Percentiles rank a stretch among this genome's conserved stretches.
Evolutionary conservation across 2,329 filamentous ascomycete species (phyloP).

Genomic region (Trichophaea hybrida): DNA sequence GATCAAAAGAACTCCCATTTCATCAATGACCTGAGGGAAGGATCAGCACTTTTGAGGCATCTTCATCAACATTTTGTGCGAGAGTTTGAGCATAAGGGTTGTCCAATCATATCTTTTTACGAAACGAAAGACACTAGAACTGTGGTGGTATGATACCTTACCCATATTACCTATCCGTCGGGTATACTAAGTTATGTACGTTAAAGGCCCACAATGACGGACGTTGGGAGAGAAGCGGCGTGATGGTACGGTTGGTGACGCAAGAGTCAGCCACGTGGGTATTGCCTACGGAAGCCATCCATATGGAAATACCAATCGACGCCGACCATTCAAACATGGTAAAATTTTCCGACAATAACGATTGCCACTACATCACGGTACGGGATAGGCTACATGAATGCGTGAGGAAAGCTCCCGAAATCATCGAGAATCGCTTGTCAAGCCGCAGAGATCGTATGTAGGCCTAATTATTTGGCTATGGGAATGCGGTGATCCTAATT

Average conservation of each 20-base stretch:
- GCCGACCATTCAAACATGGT: constrained; percentile 13
- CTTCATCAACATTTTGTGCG: constrained; percentile 1
- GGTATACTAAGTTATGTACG: background rate
- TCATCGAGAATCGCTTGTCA: background rate
- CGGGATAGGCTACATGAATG: background rate
- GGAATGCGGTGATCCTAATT: too few species aligned
- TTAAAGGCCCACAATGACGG: background rate
- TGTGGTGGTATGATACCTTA: background rate
- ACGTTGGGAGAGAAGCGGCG: constrained; percentile 6
- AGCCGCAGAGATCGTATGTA: background rate
- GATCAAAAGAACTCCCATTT: constrained; percentile 7
- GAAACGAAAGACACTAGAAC: background rate
- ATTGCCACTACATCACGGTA: background rate
- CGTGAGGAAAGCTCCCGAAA: background rate
- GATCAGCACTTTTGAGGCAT: background rate
- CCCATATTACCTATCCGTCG: background rate
- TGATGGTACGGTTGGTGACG: constrained; percentile 7
- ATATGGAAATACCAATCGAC: constrained; percentile 2
- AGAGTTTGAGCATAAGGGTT: background rate
- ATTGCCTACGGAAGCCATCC: background rate
- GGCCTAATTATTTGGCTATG: too few species aligned
- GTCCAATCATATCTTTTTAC: constrained; percentile 1
- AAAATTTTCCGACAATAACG: constrained; percentile 2
- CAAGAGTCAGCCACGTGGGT: constrained; percentile 5
- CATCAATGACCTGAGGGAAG: constrained; percentile 1